These are phyloP conservation scores for Claviceps pazoutovae DNA, from an alignment of 2,329 filamentous ascomycete species.

Conservation along the genomic window DNA sequence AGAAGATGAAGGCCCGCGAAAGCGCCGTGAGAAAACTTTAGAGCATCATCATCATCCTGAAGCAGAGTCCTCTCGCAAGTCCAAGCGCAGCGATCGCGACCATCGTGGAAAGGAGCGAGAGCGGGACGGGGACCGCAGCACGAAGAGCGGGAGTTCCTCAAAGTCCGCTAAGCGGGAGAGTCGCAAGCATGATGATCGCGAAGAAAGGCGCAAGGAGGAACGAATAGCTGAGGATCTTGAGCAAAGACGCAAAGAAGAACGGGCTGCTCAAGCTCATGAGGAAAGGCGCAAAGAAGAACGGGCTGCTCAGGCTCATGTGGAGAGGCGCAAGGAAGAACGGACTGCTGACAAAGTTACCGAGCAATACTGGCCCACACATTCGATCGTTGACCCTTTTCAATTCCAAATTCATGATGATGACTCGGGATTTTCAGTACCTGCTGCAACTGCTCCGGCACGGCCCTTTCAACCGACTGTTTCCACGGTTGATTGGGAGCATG, in stretches of 20 bases:
- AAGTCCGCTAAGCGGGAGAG: conserved; percentile 12
- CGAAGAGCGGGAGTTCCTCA: conserved; percentile 12
- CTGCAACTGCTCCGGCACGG: conserved; percentile 12
- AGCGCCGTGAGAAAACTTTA: conserved; percentile 15
- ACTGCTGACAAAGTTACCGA: conserved; percentile 12
- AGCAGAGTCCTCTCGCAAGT: conserved; percentile 9
- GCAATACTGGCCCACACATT: conserved; percentile 2
- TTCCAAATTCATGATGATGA: conserved; percentile 40
- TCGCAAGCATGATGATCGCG: conserved; percentile 11
- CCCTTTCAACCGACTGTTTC: conserved; percentile 36
- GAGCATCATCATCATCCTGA: conserved; percentile 11
- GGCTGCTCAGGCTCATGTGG: conserved; percentile 9
- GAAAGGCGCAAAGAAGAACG: conserved; percentile 7
- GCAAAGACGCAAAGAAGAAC: conserved; percentile 6
- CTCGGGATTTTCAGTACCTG: not conserved
- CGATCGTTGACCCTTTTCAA: conserved; percentile 39
- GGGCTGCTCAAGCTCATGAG: conserved; percentile 7
- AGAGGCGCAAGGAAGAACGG: conserved; percentile 11
- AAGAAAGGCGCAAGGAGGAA: conserved; percentile 14
- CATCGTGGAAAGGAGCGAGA: conserved; percentile 16
- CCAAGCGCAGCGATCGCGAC: conserved; percentile 13
- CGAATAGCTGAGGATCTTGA: conserved; percentile 10
- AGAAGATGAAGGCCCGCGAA: conserved; percentile 17
- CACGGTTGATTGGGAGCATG: conserved; percentile 40
- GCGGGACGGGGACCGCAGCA: conserved; percentile 14